These are phyloP conservation scores for Neohortaea acidophila DNA, from an alignment of 495 filamentous ascomycete genomes.

Conservation along the genomic window DNA sequence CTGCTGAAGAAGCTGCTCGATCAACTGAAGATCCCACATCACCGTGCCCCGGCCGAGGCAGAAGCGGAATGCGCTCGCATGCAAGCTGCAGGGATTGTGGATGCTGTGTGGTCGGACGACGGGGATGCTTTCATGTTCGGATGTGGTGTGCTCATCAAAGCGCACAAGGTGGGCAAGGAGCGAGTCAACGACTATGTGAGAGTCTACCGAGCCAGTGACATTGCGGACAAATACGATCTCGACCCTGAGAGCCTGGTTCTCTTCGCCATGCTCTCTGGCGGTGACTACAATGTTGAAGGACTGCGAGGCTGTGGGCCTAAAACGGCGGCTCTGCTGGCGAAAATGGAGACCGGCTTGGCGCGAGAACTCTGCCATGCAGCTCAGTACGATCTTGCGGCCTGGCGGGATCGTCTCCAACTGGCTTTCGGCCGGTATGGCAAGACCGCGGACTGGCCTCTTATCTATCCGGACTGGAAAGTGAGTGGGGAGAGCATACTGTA, in stretches of 20 bases:
- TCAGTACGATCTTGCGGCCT: slow-evolving; percentile 6
- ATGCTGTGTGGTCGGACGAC: slow-evolving; percentile 22
- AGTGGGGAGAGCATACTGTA: no score
- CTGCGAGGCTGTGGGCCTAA: slow-evolving; percentile 17
- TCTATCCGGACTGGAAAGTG: no score
- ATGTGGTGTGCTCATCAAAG: slow-evolving; percentile 16
- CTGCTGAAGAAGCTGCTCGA: slow-evolving; percentile 13
- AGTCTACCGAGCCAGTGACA: slow-evolving; percentile 8
- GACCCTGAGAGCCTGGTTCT: slow-evolving; percentile 16
- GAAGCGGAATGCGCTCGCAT: slow-evolving; percentile 22
- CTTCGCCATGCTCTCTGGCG: slow-evolving; percentile 19
- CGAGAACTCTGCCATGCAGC: slow-evolving; percentile 4
- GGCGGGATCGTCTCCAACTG: slow-evolving; percentile 5
- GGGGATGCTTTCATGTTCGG: slow-evolving; percentile 22
- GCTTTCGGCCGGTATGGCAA: slow-evolving; percentile 3
- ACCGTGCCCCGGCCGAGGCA: slow-evolving; percentile 20
- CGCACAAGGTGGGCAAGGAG: slow-evolving; percentile 16
- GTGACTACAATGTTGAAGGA: slow-evolving; percentile 20
- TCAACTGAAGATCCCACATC: slow-evolving; percentile 13
- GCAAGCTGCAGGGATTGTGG: slow-evolving; percentile 17
- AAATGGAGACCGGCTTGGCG: slow-evolving; percentile 4
- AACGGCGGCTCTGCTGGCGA: slow-evolving; percentile 8
- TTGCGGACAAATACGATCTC: slow-evolving; percentile 7
- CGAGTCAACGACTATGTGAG: slow-evolving; percentile 6
- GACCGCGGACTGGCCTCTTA: no score